Evolutionary conservation across 2,329 filamentous ascomycete genomes (phyloP).

Genomic region (Penicillium nordicum): DNA sequence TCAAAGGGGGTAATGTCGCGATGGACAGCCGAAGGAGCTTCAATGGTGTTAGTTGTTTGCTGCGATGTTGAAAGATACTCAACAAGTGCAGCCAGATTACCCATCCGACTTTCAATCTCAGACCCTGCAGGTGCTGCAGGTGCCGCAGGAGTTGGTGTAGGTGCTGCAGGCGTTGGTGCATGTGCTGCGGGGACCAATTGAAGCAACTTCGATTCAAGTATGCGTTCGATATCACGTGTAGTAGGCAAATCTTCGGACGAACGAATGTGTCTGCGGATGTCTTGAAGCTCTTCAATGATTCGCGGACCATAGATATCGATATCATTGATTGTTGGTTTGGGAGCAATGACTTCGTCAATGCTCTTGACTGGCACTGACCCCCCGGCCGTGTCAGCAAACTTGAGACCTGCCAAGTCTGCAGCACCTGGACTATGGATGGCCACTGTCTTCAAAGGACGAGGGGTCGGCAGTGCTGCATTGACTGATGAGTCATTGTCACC

Average conservation of each 20-base stretch:
- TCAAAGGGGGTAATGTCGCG: conserved; percentile 1
- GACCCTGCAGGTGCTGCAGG: background rate
- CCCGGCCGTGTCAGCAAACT: background rate
- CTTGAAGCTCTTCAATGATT: background rate
- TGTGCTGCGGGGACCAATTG: background rate
- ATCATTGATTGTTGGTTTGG: background rate
- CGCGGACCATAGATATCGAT: background rate
- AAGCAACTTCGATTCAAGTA: background rate
- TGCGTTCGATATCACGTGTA: background rate
- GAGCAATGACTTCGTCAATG: background rate
- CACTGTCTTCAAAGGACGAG: background rate
- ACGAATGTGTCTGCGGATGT: background rate
- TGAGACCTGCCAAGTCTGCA: background rate
- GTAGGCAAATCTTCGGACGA: background rate
- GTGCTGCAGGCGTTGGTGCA: background rate
- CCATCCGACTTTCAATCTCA: background rate
- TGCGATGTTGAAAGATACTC: background rate
- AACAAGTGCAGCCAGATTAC: background rate
- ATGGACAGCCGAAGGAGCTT: background rate
- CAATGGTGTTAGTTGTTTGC: background rate
- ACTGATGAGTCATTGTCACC: background rate
- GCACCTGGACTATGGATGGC: background rate
- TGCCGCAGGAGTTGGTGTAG: background rate
- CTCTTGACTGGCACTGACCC: background rate
- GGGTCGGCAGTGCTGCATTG: too few species aligned